These are phyloP conservation scores for Phytopythium cucurbitacearum DNA, from an alignment of 352 stramenopile species.

Conservation along the genomic window DNA sequence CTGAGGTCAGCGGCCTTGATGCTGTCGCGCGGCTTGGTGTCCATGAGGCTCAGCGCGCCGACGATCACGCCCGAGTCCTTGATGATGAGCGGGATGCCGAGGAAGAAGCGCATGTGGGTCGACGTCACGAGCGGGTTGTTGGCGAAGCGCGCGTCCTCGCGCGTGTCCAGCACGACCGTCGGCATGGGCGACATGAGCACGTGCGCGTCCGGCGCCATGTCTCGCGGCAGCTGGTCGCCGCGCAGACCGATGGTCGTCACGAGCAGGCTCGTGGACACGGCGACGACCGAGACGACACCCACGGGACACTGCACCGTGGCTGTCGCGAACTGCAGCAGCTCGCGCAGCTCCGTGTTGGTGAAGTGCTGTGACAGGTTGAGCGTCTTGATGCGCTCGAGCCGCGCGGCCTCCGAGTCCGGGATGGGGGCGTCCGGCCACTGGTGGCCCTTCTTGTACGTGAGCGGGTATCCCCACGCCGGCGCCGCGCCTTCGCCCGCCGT, in stretches of 20 bases:
- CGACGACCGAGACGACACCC: constrained; percentile 65
- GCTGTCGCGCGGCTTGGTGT: constrained; percentile 55
- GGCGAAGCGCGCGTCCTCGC: constrained; percentile 70
- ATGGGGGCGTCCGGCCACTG: constrained; percentile 71
- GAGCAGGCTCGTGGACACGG: constrained; percentile 66
- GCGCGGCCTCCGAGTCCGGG: constrained; percentile 44
- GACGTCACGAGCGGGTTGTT: constrained; percentile 72
- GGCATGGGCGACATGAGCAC: constrained; percentile 72
- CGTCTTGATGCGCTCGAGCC: constrained; percentile 50
- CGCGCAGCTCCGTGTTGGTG: constrained; percentile 64
- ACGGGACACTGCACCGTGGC: constrained; percentile 69
- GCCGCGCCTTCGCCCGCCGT: constrained; percentile 39
- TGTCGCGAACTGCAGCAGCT: constrained; percentile 67
- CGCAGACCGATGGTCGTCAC: constrained; percentile 71
- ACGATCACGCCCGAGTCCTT: constrained; percentile 66
- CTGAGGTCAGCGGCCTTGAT: constrained; percentile 63
- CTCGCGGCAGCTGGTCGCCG: constrained; percentile 71
- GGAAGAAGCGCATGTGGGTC: constrained; percentile 76
- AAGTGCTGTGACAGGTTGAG: constrained; percentile 79
- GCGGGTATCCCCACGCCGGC: constrained; percentile 53
- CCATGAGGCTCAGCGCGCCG: constrained; percentile 64
- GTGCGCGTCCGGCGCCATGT: constrained; percentile 71
- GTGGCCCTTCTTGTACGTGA: constrained; percentile 71
- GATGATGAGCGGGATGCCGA: constrained; percentile 62
- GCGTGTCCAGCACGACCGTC: constrained; percentile 68